Percentiles rank a stretch among this genome's conserved stretches.
These are phyloP conservation scores for Flaveria sonorensis DNA, from an alignment of 129 eudicot genomes.

Conservation along the genomic window DNA sequence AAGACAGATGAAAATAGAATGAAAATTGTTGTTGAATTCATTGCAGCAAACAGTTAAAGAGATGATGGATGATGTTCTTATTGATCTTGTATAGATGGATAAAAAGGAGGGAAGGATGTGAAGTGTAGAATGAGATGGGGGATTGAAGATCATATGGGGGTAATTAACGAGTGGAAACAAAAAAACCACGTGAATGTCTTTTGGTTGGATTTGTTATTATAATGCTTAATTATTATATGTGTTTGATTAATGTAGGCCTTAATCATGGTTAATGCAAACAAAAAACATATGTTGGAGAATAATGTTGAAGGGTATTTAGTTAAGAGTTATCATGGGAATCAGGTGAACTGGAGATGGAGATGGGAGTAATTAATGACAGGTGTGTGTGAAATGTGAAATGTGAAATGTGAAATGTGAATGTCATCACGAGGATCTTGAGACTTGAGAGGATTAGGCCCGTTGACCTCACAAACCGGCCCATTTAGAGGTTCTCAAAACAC, in stretches of 20 bases:
- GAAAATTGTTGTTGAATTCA: conserved; percentile 21
- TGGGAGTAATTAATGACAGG: not conserved
- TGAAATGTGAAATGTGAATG: conserved; percentile 7
- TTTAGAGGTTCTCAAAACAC: not conserved
- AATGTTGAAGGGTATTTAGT: not conserved
- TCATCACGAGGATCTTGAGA: conserved; percentile 26
- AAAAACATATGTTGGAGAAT: conserved; percentile 9
- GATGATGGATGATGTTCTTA: conserved; percentile 2
- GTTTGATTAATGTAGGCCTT: not conserved
- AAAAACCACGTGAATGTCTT: conserved; percentile 35
- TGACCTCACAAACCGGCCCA: conserved; percentile 7
- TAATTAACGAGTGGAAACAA: conserved; percentile 21
- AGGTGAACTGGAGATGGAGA: conserved; percentile 31
- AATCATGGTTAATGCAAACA: conserved; percentile 28
- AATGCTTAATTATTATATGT: not conserved
- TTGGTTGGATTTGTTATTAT: conserved; percentile 30
- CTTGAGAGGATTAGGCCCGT: not conserved
- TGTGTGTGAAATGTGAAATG: not conserved
- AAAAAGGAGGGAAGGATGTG: conserved; percentile 19
- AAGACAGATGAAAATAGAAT: conserved; percentile 11
- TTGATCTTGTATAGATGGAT: conserved; percentile 14
- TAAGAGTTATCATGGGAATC: conserved; percentile 27
- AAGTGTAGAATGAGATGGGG: not conserved
- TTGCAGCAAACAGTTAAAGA: not conserved
- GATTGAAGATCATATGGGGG: not conserved